Evolutionary conservation across 2,329 filamentous ascomycete genomes (phyloP), one percentile per base, ranked within the genome.

Genomic region (Aspergillus luchuensis): DNA sequence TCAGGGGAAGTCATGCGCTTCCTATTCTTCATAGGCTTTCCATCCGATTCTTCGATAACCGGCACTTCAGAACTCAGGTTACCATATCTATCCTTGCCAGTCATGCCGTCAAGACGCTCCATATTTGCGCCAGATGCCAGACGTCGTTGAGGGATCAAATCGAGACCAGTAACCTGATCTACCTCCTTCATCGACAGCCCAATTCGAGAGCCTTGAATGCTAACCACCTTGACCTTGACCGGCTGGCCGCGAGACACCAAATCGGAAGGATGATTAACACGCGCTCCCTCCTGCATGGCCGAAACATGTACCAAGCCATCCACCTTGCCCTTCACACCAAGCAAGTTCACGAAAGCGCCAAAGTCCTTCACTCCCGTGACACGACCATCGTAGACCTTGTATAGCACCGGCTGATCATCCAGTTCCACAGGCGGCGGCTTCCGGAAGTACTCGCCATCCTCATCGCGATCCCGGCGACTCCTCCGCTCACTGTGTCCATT

Each of bases 161-260:
- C 95, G 71, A 87, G 85, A 5, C 95, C 95, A 3, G 91, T 93
- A 30, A 86, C 84, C 74, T 99, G 95, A 68, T 99, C 94, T 15
- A 97, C 93, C 63, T 97, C 94, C 72, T 97, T 97, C 93, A 99
- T 97, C 0, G 93, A 97, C 5, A 99, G 79, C 0, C 92, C 93
- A 69, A 98, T 89, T 28, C 91, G 85, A 56, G 82, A 87, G 4
- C 90, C 89, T 71, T 98, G 91, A 56, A 97, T 88, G 72, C 91
- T 97, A 70, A 90, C 82, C 23, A 99, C 89, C 75, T 99, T 99
- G 69, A 98, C 91, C 75, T 95, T 96, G 57, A 99, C 92, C 1
- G 86, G 80, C 73, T 98, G 93, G 5, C 90, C 91, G 62, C 86
- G 85, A 2, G 89, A 85, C 4, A 99, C 83, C 1, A 99, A 79